Base-by-base conservation (phyloP, 306 rosid species). In the Rosa multiflora region DNA sequence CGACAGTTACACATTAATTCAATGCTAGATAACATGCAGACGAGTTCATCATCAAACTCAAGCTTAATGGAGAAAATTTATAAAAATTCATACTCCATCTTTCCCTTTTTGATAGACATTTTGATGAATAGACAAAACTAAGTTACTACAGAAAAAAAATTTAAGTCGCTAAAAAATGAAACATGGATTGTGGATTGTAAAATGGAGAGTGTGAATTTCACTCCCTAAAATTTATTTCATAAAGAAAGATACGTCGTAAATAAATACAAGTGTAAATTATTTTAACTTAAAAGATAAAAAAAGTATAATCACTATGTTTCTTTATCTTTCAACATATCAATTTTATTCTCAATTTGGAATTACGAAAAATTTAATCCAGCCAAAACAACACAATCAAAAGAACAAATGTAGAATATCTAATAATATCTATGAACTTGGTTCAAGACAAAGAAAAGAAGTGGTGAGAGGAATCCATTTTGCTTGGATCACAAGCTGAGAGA, bases 401-500 rank as follows among this genome's bases (percentile, higher is more conserved):
- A 2, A n/a, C 21, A 74, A 26, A 58, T 35, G 5, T 32, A 52
- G 7, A 49, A 74, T 39, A 40, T 6, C 29, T 37, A 20, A 37
- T 0, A 11, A 55, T 39, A 55, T 56, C 68, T 46, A 1, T 23
- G 21, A 21, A 42, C 5, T 42, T 8, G 21, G 52, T 56, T 42
- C 9, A 21, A 8, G 23, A 43, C 18, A 44, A 17, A 21, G 37
- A 26, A 63, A 46, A 44, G 8, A 49, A 61, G 39, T 6, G 46
- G 49, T 0, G 1, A 13, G 77, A 29, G 47, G 62, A 76, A 68
- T 75, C 20, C 23, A 5, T 44, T 23, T 71, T 69, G 67, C 81
- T 73, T 69, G 49, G 44, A 72, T 71, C 74, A 77, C 69, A 76
- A 63, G 81, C 85, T 17, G 55, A 58, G 11, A 15, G 15, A 49